These are phyloP conservation scores for Pichia nanzhaoensis DNA, from an alignment of 805 yeast genomes.

Conservation along the genomic window DNA sequence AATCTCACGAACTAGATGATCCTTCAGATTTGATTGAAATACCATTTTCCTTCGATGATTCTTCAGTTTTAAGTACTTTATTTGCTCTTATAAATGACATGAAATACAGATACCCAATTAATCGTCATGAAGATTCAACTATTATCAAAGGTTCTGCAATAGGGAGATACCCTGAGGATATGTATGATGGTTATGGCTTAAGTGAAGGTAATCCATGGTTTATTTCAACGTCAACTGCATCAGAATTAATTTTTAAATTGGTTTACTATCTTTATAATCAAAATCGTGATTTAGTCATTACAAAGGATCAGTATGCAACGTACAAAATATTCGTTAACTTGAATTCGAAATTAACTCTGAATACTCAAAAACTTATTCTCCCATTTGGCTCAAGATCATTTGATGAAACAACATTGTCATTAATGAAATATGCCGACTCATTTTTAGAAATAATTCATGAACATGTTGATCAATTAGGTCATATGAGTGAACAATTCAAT, in stretches of 20 bases:
- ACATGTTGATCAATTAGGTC: constrained; percentile 60
- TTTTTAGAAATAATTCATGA: constrained; percentile 52
- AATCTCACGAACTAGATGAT: constrained; percentile 38
- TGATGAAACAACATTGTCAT: constrained; percentile 36
- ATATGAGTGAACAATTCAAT: constrained; percentile 86
- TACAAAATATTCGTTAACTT: constrained; percentile 23
- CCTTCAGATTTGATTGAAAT: constrained; percentile 33
- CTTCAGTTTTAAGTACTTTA: constrained; percentile 55
- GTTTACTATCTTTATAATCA: constrained; percentile 38
- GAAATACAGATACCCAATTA: constrained; percentile 73
- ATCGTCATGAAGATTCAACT: constrained; percentile 38
- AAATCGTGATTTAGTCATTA: constrained; percentile 37
- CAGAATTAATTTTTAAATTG: constrained; percentile 54
- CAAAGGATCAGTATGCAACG: constrained; percentile 19
- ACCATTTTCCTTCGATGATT: constrained; percentile 59
- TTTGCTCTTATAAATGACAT: constrained; percentile 57
- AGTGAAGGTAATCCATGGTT: constrained; percentile 95
- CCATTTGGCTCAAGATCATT: constrained; percentile 39
- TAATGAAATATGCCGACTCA: constrained; percentile 59
- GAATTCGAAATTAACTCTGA: constrained; percentile 16
- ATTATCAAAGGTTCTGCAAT: constrained; percentile 51
- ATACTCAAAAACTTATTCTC: constrained; percentile 19
- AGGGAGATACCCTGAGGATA: constrained; percentile 92
- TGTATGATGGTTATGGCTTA: constrained; percentile 67
- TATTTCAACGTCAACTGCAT: constrained; percentile 63